A percentile compares a stretch with the other conserved stretches of the same genome.
Conservation (phyloP, 768 basidiomycete genomes). For the Leccinum uliginosum region DNA sequence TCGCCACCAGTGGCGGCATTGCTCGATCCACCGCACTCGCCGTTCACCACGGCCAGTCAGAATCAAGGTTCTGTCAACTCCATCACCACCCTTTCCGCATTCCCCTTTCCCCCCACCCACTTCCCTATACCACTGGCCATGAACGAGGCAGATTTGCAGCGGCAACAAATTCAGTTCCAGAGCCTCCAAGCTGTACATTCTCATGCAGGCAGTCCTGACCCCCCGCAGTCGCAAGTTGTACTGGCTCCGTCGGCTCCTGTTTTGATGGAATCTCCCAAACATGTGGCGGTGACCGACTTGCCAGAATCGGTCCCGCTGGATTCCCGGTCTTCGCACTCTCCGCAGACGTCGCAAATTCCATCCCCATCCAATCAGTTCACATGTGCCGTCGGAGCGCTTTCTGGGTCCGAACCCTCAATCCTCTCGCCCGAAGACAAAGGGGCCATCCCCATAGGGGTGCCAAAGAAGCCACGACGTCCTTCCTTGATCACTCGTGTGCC, state of each 20-base stretch:
- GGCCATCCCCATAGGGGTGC: neutral
- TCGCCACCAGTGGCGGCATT: slow-evolving; percentile 1
- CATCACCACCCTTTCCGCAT: slow-evolving; percentile 67
- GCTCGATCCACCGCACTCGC: slow-evolving; percentile 25
- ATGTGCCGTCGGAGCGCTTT: neutral
- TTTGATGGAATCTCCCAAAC: slow-evolving; percentile 22
- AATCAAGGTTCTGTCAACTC: slow-evolving; percentile 37
- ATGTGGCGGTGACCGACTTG: slow-evolving; percentile 1
- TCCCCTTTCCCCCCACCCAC: slow-evolving; percentile 70
- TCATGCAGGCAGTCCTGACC: slow-evolving; percentile 17
- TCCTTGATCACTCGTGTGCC: slow-evolving; percentile 21
- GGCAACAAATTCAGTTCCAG: slow-evolving; percentile 24
- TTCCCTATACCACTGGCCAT: slow-evolving; percentile 54
- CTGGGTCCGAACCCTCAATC: neutral
- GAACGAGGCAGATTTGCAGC: slow-evolving; percentile 24
- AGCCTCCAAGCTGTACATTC: slow-evolving; percentile 13
- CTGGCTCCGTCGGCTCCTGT: slow-evolving; percentile 6
- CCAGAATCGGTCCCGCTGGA: slow-evolving; percentile 4
- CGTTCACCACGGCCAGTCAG: slow-evolving; percentile 15
- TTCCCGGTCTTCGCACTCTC: slow-evolving; percentile 1
- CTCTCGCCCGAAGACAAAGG: neutral
- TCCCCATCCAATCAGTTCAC: slow-evolving; percentile 4
- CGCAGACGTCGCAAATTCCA: slow-evolving; percentile 4
- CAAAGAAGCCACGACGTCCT: slow-evolving; percentile 16
- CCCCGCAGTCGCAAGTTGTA: neutral